Base-by-base conservation (phyloP, 2,329 filamentous ascomycete genomes). In the Penicillium brevicompactum region DNA sequence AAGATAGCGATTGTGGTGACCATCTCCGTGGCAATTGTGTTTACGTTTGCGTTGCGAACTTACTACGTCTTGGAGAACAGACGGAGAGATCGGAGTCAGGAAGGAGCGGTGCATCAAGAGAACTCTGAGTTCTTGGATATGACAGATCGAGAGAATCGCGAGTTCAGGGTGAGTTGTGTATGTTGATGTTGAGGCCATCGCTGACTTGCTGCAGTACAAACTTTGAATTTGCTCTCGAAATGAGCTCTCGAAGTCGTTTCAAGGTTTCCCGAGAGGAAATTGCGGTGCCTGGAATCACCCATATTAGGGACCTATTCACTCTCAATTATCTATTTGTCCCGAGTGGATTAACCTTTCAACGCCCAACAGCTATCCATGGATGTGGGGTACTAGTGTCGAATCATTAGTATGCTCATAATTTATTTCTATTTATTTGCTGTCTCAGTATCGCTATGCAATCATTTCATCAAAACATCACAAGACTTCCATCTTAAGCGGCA, bases 111-210 rank as follows among this genome's bases (percentile, higher is more conserved):
- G 4, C 53, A 64, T 7, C 68, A 71, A 41, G 61, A 72, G 42
- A 71, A 72, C 41, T 67, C 70, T 42, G 69, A 72, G 48, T 72
- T 73, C 34, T 54, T 68, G 31, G 66, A 68, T 41, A 16, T 63
- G 41, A 68, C 66, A 3, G 64, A 68, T 40, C 58, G 63, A n/a
- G 55, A 68, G 42, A 68, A 68, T 48, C 53, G 34, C 10, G 60
- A 67, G 37, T 68, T 68, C 41, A 38, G 37, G 37, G 37, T 38
- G 37, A 38, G 37, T 38, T 16, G 37, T 16, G 37, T 38, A 38
- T 16, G 14, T 14, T 38, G 37, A 11, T 4, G 11, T 5, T 38
- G n/a, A n/a, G 37, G 14, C 6, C n/a, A 14, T n/a, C 3, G 37
- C 37, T 38, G n/a, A 38, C 37, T 38, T 16, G 11, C n/a, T 16